phyloP scores from a whole-genome alignment of 257 asterid genomes.

The Capsicum rhomboideum region DNA sequence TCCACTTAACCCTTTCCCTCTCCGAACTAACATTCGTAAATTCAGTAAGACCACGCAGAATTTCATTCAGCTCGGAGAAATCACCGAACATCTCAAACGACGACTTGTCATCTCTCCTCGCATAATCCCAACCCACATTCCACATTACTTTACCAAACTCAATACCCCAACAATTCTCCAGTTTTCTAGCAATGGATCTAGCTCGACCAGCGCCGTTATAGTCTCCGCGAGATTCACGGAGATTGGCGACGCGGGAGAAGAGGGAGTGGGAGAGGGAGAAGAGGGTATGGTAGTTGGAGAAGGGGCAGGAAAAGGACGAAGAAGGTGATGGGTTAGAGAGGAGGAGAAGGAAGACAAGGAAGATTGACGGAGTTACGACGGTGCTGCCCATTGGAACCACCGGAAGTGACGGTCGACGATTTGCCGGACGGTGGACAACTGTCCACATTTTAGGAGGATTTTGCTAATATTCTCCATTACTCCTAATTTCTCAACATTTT shows the following conservation, averaged over 20 bases:
- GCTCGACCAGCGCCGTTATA: conserved; percentile 54
- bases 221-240: conserved; percentile 74
- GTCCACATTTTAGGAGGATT: neutral
- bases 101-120: conserved; percentile 44
- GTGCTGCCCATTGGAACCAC: conserved; percentile 1
- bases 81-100: conserved; percentile 37
- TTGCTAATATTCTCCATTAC: neutral
- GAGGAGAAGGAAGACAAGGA: conserved; percentile 24
- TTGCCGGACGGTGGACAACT: neutral
- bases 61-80: conserved; percentile 48
- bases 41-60: conserved; percentile 32
- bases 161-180: conserved; percentile 44
- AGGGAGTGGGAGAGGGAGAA: conserved; percentile 74
- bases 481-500: too few species aligned
- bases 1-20: conserved; percentile 54
- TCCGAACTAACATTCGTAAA: conserved; percentile 38
- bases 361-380: conserved; percentile 14
- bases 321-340: conserved; percentile 11
- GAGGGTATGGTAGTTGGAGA: conserved; percentile 42
- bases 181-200: conserved; percentile 25
- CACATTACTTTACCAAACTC: conserved; percentile 51
- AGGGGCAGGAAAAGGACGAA: conserved; percentile 17
- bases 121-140: conserved; percentile 61
- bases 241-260: conserved; percentile 58
- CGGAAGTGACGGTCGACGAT: neutral